These are phyloP conservation scores for Calonectria leucothoes DNA, from an alignment of 2,329 filamentous ascomycete species.

Conservation along the genomic window DNA sequence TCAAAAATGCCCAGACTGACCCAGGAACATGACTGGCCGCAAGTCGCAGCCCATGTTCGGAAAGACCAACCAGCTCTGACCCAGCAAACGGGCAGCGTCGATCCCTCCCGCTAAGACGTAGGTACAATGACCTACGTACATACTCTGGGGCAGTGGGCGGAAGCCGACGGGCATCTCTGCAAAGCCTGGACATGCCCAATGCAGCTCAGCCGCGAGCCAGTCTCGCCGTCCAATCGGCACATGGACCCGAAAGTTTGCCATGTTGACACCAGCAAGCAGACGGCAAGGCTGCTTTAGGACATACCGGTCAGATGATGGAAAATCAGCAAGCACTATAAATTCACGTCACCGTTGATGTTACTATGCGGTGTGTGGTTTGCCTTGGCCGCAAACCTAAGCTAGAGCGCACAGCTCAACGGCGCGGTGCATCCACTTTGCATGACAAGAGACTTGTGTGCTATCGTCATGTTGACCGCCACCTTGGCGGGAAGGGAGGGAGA, in stretches of 20 bases:
- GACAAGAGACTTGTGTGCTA: constrained; percentile 1
- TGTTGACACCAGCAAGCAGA: background rate
- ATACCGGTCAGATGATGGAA: background rate
- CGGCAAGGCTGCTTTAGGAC: constrained; percentile 1
- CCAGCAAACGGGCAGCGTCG: constrained; percentile 32
- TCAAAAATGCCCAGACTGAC: background rate
- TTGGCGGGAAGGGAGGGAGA: background rate
- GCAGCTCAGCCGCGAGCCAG: constrained; percentile 16
- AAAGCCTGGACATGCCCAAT: background rate
- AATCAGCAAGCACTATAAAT: constrained; percentile 1
- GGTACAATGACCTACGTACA: background rate
- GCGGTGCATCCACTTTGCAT: background rate
- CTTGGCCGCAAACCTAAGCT: constrained; percentile 14
- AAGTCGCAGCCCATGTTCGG: constrained; percentile 25
- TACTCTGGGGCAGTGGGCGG: background rate
- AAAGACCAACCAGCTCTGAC: constrained; percentile 21
- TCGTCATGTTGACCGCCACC: constrained; percentile 1
- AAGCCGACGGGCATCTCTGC: constrained; percentile 2
- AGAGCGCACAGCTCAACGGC: constrained; percentile 12
- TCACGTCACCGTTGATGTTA: constrained; percentile 12
- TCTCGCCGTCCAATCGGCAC: constrained; percentile 22
- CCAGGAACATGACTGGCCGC: constrained; percentile 22
- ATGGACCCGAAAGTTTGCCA: constrained; percentile 6
- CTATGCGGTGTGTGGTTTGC: constrained; percentile 14
- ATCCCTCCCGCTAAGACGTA: constrained; percentile 29